A percentile compares a stretch with the other conserved stretches of the same genome.
These are phyloP conservation scores for Raffaelea deltoideospora DNA, from an alignment of 2,329 filamentous ascomycete species.

Conservation along the genomic window DNA sequence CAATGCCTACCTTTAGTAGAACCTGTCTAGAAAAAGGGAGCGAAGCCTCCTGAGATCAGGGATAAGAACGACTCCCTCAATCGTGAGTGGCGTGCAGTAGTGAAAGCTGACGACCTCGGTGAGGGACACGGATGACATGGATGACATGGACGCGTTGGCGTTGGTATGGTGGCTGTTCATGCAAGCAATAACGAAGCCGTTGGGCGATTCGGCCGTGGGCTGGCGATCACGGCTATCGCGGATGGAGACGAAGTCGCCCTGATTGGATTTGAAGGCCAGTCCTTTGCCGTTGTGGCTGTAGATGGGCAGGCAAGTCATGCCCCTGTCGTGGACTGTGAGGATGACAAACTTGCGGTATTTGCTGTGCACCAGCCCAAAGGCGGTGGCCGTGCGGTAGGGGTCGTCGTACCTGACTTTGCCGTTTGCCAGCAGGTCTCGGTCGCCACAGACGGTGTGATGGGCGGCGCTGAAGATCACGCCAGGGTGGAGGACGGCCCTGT, in stretches of 20 bases:
- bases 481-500: neutral
- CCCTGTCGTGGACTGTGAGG: constrained; percentile 8
- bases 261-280: constrained; percentile 7
- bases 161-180: neutral
- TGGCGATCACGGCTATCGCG: constrained; percentile 8
- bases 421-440: neutral
- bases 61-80: constrained; percentile 8
- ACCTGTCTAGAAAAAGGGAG: too few species aligned
- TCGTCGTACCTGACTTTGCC: constrained; percentile 4
- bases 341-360: constrained; percentile 16
- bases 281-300: constrained; percentile 13
- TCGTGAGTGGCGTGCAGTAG: constrained; percentile 10
- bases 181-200: neutral
- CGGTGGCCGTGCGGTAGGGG: constrained; percentile 12
- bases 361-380: constrained; percentile 12
- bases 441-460: constrained; percentile 2
- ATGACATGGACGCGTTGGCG: neutral
- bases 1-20: too few species aligned
- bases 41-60: too few species aligned
- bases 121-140: constrained; percentile 10
- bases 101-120: constrained; percentile 10
- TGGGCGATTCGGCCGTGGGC: constrained; percentile 2
- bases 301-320: constrained; percentile 12
- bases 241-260: constrained; percentile 11
- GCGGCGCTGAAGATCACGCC: constrained; percentile 3